phyloP scores from a whole-genome alignment of 2,329 filamentous ascomycete species.

The Colletotrichum sp. region DNA sequence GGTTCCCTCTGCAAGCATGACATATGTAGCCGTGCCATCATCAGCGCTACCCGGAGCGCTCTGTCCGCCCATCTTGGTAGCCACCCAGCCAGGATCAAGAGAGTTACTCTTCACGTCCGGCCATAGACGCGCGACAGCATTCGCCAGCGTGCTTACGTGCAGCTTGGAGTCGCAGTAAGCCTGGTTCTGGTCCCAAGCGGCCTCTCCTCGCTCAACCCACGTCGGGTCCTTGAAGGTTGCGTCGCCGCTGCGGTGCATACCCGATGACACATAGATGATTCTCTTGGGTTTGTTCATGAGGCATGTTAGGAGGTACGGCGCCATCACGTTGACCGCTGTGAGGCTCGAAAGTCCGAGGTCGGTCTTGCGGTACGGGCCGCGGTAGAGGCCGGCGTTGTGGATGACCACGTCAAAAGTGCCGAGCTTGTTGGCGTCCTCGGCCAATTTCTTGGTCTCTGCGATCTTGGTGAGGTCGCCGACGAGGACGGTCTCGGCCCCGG shows the following conservation, averaged over 20 bases:
- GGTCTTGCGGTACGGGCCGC: constrained; percentile 37
- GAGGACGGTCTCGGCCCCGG: constrained; percentile 54
- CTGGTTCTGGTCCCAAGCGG: constrained; percentile 36
- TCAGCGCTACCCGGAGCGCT: constrained; percentile 52
- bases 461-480: constrained; percentile 58
- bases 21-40: constrained; percentile 51
- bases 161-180: constrained; percentile 60
- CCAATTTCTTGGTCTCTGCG: constrained; percentile 54
- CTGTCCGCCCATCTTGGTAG: constrained; percentile 58
- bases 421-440: constrained; percentile 51
- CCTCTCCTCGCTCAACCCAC: constrained; percentile 32
- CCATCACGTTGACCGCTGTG: constrained; percentile 61
- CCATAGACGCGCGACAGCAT: constrained; percentile 55
- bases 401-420: constrained; percentile 60
- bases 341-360: constrained; percentile 44
- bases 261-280: constrained; percentile 57
- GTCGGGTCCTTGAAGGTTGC: constrained; percentile 41
- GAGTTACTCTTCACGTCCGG: constrained; percentile 46
- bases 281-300: constrained; percentile 52
- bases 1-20: constrained; percentile 48
- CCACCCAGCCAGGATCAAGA: constrained; percentile 59
- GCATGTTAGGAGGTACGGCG: constrained; percentile 61
- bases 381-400: constrained; percentile 62
- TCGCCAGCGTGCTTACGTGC: constrained; percentile 60
- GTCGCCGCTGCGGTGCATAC: constrained; percentile 55